Evolutionary conservation across 169 alveolate genomes (phyloP).

Genomic region (Plasmodium coatneyi): DNA sequence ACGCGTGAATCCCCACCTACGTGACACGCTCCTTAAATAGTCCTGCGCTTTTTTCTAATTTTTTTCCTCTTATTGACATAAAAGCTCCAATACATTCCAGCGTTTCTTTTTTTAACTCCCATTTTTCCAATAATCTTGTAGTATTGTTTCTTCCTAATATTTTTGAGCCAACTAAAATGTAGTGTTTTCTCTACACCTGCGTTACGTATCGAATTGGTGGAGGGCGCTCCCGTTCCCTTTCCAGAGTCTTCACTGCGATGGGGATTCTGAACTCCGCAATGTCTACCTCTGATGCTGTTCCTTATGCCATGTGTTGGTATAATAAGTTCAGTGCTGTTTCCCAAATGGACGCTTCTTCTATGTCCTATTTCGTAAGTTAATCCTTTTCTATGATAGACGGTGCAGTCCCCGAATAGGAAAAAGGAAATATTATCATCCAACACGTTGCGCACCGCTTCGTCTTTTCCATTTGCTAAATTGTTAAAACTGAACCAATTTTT

Average conservation of each 20-base stretch:
- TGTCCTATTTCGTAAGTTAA: neutral
- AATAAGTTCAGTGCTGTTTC: neutral
- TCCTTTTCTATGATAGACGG: slow-evolving; percentile 10
- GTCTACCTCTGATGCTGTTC: neutral
- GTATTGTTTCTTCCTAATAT: slow-evolving; percentile 80
- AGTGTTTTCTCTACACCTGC: neutral
- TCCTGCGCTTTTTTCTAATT: slow-evolving; percentile 81
- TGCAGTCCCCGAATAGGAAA: slow-evolving; percentile 2
- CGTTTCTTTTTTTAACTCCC: slow-evolving; percentile 84
- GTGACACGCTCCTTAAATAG: slow-evolving; percentile 62
- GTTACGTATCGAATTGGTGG: neutral
- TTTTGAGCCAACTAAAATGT: slow-evolving; percentile 68
- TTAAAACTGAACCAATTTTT: neutral
- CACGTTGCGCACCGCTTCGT: neutral
- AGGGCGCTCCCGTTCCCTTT: neutral
- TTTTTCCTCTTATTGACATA: slow-evolving; percentile 82
- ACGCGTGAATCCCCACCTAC: neutral
- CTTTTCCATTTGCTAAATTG: neutral
- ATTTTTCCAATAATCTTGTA: slow-evolving; percentile 82
- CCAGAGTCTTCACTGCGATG: neutral
- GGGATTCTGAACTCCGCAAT: neutral
- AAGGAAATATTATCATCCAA: neutral
- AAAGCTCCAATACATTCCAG: slow-evolving; percentile 86
- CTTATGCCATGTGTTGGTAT: neutral
- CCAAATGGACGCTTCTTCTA: neutral